phyloP scores from a whole-genome alignment of 2,329 filamentous ascomycete species.

The Diaporthe nobilis region DNA sequence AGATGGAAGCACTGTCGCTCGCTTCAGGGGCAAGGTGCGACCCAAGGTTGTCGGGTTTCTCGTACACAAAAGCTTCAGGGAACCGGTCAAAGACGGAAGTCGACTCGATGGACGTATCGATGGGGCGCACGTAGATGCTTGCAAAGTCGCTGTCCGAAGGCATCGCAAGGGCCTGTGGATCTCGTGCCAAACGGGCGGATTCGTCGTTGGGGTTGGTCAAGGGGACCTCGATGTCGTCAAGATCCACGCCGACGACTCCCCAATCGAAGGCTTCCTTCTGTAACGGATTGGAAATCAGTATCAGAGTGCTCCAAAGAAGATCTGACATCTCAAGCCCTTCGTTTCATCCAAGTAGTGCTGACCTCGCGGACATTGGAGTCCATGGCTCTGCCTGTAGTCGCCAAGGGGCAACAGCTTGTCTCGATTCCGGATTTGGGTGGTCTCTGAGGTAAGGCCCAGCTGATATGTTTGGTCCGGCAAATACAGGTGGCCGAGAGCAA shows the following conservation, averaged over 20 bases:
- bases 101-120: not conserved
- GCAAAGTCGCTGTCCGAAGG: not conserved
- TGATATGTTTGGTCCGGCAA: not conserved
- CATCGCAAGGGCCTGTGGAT: not conserved
- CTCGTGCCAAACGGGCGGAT: not conserved
- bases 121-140: not conserved
- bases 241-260: not conserved
- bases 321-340: too few relatives aligned
- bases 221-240: not conserved
- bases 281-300: not conserved
- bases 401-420: not conserved
- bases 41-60: not conserved
- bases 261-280: not conserved
- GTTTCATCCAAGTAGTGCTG: not conserved
- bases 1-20: not conserved
- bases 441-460: not conserved
- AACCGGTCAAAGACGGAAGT: not conserved
- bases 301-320: too few relatives aligned
- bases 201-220: not conserved
- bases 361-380: not conserved
- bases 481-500: not conserved
- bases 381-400: not conserved
- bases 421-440: not conserved
- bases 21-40: not conserved
- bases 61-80: not conserved